A percentile compares a stretch with the other conserved stretches of the same genome.
These are phyloP conservation scores for Pulveroboletus ravenelii DNA, from an alignment of 768 basidiomycete genomes.

Conservation along the genomic window DNA sequence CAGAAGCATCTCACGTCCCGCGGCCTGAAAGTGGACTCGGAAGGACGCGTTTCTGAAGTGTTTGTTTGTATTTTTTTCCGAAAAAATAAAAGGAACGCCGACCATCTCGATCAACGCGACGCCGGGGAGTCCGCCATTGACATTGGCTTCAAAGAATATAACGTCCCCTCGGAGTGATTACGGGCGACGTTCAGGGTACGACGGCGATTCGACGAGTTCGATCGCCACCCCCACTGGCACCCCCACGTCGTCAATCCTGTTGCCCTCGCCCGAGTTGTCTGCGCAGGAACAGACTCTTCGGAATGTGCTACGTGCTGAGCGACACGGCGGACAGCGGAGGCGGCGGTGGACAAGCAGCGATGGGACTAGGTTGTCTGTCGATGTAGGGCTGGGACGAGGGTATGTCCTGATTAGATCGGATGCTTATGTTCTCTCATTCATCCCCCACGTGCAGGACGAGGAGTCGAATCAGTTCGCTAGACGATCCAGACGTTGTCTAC, in stretches of 20 bases:
- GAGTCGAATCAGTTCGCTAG: neutral
- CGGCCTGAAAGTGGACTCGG: too few relatives aligned
- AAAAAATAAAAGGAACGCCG: constrained; percentile 64
- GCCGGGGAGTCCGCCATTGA: constrained; percentile 20
- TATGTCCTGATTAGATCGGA: neutral
- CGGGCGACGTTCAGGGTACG: neutral
- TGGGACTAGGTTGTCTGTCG: neutral
- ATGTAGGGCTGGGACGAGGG: neutral
- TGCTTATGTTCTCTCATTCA: neutral
- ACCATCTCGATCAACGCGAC: constrained; percentile 59
- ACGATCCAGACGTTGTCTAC: neutral
- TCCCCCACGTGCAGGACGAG: neutral
- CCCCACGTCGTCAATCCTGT: constrained; percentile 4
- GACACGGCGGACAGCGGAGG: neutral
- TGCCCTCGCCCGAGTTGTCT: constrained; percentile 14
- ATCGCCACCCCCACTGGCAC: neutral
- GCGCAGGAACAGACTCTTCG: constrained; percentile 34
- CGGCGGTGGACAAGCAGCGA: neutral
- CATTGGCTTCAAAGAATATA: constrained; percentile 50
- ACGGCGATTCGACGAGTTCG: constrained; percentile 1
- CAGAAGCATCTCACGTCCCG: too few relatives aligned
- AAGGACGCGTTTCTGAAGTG: too few relatives aligned
- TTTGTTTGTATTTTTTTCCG: neutral
- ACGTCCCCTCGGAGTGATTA: constrained; percentile 33
- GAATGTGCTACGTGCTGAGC: neutral